Evolutionary conservation across 1,284 basidiomycete species (phyloP), one percentile per base, ranked within the genome.

Genomic region (Irpex sp.): DNA sequence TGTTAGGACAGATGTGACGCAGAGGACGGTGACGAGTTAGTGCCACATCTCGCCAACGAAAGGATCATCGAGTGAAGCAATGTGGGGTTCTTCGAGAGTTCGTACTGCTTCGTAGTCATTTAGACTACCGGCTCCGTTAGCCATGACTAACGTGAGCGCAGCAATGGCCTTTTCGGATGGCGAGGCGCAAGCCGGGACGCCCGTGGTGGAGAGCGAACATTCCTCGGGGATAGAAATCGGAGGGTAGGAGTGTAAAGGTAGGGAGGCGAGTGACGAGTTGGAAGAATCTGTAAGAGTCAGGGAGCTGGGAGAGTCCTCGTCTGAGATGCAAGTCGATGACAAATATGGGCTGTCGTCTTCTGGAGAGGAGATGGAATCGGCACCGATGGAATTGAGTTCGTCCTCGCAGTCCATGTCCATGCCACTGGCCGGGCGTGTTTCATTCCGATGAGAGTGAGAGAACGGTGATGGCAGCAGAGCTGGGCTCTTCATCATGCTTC

Each of bases 21-120:
- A 26, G n/a, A 49, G n/a, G 51, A 57, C 11, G 26, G 33, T 31
- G n/a, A 37, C 15, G 50, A 15, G 37, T 63, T 62, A 68, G 67
- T 83, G 78, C 88, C 88, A 90, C 72, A 90, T 76, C 67, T 88
- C 87, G 21, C 88, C 88, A 15, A 79, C 79, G 62, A 86, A 78
- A 58, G 76, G 76, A 57, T 74, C 76, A 62, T 84, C 81, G 39
- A 79, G 71, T 8, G 50, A n/a, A 54, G 72, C 66, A 33, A 74
- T 68, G 17, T 71, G 70, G 21, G 76, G 70, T 15, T 73, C 71
- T 39, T 73, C 74, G 61, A 84, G 76, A 51, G 80, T 71, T 64
- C 79, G 80, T 50, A 88, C 75, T 6, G 81, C 79, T 61, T 79
- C 77, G 65, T 90, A 90, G 68, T 90, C 88, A 61, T 77, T 83